Evolutionary conservation across 495 filamentous ascomycete species (phyloP).

Genomic region (Annulohypoxylon bovei): DNA sequence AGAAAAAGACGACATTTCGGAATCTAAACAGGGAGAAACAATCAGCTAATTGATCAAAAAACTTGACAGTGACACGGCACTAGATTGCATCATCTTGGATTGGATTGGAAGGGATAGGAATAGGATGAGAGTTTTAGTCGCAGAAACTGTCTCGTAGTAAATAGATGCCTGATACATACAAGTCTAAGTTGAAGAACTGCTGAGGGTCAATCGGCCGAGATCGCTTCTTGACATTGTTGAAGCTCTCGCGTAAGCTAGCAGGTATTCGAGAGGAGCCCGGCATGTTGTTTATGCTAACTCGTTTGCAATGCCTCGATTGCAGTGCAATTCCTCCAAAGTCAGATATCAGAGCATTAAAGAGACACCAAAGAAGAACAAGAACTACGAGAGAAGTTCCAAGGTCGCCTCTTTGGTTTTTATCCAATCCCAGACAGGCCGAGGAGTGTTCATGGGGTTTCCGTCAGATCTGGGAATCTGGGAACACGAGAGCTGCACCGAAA

Average conservation of each 20-base stretch:
- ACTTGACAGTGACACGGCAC: conserved; percentile 6
- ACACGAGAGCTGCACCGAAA: conserved; percentile 16
- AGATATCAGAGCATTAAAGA: conserved; percentile 18
- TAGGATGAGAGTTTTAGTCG: background rate
- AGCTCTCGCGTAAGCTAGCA: conserved; percentile 70
- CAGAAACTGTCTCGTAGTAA: background rate
- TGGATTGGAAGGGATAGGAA: background rate
- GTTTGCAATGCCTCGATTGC: conserved; percentile 35
- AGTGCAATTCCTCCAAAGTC: conserved; percentile 2
- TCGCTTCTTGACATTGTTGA: conserved; percentile 63
- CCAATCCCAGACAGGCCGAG: conserved; percentile 12
- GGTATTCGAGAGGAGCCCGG: conserved; percentile 74
- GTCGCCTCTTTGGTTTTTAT: conserved; percentile 6
- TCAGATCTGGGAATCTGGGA: conserved; percentile 9
- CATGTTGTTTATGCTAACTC: conserved; percentile 52
- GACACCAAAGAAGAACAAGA: background rate
- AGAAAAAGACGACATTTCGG: conserved; percentile 87
- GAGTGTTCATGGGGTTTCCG: conserved; percentile 12
- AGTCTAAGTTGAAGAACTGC: conserved; percentile 76
- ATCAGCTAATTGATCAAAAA: conserved; percentile 11
- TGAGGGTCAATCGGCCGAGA: conserved; percentile 64
- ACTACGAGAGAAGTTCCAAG: background rate
- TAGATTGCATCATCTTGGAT: background rate
- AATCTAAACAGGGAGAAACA: conserved; percentile 60
- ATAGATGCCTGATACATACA: conserved; percentile 65